These are phyloP conservation scores for Paraphoma chrysanthemicola DNA, from an alignment of 2,329 filamentous ascomycete species.

Conservation along the genomic window DNA sequence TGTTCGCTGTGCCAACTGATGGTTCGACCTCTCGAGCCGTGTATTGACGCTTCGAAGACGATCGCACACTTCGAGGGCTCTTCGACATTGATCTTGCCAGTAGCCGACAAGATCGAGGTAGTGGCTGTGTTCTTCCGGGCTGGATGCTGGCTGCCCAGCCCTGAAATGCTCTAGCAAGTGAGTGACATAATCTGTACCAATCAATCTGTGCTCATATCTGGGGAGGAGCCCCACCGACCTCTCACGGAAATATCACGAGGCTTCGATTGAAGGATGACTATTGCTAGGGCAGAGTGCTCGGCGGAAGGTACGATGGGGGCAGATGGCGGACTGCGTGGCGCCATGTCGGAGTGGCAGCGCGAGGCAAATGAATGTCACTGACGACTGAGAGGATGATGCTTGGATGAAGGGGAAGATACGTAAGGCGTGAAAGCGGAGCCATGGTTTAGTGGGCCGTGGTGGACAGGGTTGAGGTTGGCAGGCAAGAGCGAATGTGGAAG, in stretches of 20 bases:
- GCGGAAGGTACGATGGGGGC: constrained; percentile 19
- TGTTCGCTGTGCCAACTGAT: constrained; percentile 17
- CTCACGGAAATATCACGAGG: constrained; percentile 40
- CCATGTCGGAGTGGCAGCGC: constrained; percentile 6
- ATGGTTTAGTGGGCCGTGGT: too few species aligned
- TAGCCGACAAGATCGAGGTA: constrained; percentile 51
- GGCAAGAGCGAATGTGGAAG: neutral
- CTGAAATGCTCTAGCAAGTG: constrained; percentile 47
- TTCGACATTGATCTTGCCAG: constrained; percentile 42
- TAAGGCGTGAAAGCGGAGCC: too few species aligned
- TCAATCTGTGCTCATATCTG: constrained; percentile 3
- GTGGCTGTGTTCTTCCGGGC: constrained; percentile 29
- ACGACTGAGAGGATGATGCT: too few species aligned
- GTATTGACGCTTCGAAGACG: constrained; percentile 28
- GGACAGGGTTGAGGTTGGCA: neutral
- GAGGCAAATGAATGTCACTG: too few species aligned
- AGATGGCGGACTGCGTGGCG: neutral
- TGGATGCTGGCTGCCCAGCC: constrained; percentile 21
- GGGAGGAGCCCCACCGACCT: constrained; percentile 25
- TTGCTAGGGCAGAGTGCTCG: constrained; percentile 41
- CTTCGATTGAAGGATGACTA: constrained; percentile 49
- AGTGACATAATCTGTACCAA: constrained; percentile 35
- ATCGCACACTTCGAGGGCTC: constrained; percentile 29
- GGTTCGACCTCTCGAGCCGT: constrained; percentile 38
- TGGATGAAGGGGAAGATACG: too few species aligned